phyloP scores from a whole-genome alignment of 148 eudicot species.

The Dianthus caryophyllus region DNA sequence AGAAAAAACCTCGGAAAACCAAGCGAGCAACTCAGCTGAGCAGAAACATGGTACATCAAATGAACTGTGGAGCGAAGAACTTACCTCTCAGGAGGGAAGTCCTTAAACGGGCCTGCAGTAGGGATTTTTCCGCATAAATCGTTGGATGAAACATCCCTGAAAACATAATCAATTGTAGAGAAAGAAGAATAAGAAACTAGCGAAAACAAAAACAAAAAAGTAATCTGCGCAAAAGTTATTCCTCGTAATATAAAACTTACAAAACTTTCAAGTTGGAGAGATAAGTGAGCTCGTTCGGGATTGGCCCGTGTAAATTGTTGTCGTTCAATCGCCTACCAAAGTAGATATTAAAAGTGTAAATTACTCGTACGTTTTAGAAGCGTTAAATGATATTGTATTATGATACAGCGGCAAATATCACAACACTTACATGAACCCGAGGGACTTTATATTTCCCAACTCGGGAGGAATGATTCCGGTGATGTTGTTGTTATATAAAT shows the following conservation, averaged over 20 bases:
- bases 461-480: constrained; percentile 61
- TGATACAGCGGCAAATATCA: background rate
- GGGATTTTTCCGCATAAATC: constrained; percentile 86
- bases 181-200: background rate
- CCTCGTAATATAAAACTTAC: constrained; percentile 56
- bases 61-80: constrained; percentile 17
- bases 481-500: constrained; percentile 67
- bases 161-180: background rate
- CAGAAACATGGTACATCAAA: too few species aligned
- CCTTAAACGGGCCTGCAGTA: constrained; percentile 73
- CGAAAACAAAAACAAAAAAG: background rate
- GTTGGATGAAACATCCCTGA: constrained; percentile 67
- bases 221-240: constrained; percentile 1
- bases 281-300: constrained; percentile 58
- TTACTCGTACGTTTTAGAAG: background rate
- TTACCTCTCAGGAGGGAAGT: constrained; percentile 75
- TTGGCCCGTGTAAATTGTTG: constrained; percentile 60
- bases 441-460: constrained; percentile 54
- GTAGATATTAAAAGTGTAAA: background rate
- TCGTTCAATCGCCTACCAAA: constrained; percentile 71
- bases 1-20: too few species aligned
- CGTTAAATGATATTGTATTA: background rate
- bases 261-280: constrained; percentile 71
- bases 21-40: too few species aligned
- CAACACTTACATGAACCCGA: constrained; percentile 79